These are phyloP conservation scores for Phytopythium helicoides DNA, from an alignment of 352 stramenopile species.

Conservation along the genomic window DNA sequence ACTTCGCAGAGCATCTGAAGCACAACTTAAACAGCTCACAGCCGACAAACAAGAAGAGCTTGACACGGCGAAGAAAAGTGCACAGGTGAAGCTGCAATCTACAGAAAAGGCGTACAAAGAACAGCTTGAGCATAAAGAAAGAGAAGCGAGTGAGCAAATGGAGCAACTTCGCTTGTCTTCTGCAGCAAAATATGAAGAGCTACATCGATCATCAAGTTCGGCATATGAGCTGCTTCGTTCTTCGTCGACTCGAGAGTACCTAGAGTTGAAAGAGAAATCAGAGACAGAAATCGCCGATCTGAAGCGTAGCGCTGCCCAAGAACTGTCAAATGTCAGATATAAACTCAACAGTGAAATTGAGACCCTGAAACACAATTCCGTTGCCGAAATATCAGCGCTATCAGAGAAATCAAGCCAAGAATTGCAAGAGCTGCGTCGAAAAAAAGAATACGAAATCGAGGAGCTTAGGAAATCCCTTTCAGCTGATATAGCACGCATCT, in stretches of 20 bases:
- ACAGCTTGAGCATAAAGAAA: slow-evolving; percentile 7
- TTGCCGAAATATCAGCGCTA: slow-evolving; percentile 19
- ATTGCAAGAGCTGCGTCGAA: slow-evolving; percentile 18
- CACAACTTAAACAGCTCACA: slow-evolving; percentile 20
- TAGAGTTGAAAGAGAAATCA: slow-evolving; percentile 18
- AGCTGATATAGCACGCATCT: slow-evolving; percentile 16
- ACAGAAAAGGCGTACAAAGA: slow-evolving; percentile 18
- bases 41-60: slow-evolving; percentile 16
- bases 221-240: slow-evolving; percentile 20
- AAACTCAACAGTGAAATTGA: slow-evolving; percentile 20
- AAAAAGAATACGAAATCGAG: slow-evolving; percentile 22
- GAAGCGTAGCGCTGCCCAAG: slow-evolving; percentile 13
- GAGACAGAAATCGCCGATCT: slow-evolving; percentile 18
- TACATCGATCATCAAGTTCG: slow-evolving; percentile 5
- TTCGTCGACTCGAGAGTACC: slow-evolving; percentile 15
- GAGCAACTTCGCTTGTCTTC: slow-evolving; percentile 10
- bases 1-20: slow-evolving; percentile 23
- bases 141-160: slow-evolving; percentile 16
- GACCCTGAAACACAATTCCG: slow-evolving; percentile 17
- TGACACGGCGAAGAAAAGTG: slow-evolving; percentile 12
- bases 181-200: neutral
- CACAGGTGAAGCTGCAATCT: slow-evolving; percentile 19
- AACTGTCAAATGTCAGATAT: slow-evolving; percentile 10
- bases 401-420: slow-evolving; percentile 21
- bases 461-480: slow-evolving; percentile 14